Percentiles rank a stretch among this genome's conserved stretches.
Evolutionary conservation across 75 land plant genomes (phyloP).

Genomic region (Cryptomeria japonica): DNA sequence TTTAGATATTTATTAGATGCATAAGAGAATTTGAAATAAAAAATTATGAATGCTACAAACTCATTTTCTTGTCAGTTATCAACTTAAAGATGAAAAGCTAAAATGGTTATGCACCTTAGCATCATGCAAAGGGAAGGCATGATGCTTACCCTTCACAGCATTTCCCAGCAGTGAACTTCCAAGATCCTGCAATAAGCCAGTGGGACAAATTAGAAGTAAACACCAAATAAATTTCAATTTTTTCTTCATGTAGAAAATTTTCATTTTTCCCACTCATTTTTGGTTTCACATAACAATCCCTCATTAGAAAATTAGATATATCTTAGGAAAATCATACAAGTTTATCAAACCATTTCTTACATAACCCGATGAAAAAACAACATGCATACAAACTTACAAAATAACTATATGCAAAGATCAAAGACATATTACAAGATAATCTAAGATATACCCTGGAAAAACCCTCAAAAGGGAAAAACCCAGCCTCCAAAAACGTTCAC

Average conservation of each 20-base stretch:
- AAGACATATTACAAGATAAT: no score
- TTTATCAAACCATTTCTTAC: no score
- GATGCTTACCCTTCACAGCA: conserved; percentile 66
- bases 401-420: no score
- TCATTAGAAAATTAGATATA: background rate
- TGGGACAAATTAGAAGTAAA: background rate
- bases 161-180: conserved; percentile 39
- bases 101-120: no score
- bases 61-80: no score
- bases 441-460: no score
- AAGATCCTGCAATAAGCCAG: conserved; percentile 46
- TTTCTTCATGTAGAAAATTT: background rate
- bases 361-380: no score
- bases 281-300: background rate
- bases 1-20: background rate
- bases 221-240: background rate
- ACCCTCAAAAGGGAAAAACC: no score
- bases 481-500: no score
- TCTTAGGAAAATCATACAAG: no score
- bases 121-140: background rate
- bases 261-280: background rate
- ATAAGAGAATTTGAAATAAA: background rate
- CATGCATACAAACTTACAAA: no score
- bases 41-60: background rate
- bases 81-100: no score